Conservation (phyloP, 768 basidiomycete species). For the Tulasnella sp. region DNA sequence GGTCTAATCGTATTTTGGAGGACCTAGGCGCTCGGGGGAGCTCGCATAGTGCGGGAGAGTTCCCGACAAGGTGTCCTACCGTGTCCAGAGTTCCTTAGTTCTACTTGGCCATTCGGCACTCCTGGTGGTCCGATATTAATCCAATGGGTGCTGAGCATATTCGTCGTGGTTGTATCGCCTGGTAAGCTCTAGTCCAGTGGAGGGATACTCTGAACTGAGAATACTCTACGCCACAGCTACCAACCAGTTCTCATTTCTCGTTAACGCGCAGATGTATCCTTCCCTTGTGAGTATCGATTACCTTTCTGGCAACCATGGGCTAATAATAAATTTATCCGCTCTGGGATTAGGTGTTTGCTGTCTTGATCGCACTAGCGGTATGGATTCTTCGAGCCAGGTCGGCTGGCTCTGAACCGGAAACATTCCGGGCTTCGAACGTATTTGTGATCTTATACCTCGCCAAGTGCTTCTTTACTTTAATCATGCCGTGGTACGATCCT, state of each 20-base stretch:
- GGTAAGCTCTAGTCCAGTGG: neutral
- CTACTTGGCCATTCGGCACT: conserved; percentile 40
- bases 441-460: neutral
- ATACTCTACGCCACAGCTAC: conserved; percentile 24
- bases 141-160: conserved; percentile 31
- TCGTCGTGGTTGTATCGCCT: conserved; percentile 35
- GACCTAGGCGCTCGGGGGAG: conserved; percentile 31
- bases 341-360: conserved; percentile 22
- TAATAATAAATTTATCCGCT: too few relatives aligned
- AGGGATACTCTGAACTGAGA: too few relatives aligned
- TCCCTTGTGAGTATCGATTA: conserved; percentile 25
- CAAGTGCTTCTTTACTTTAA: conserved; percentile 20
- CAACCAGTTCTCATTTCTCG: conserved; percentile 26
- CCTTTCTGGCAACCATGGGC: too few relatives aligned
- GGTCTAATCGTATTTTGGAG: neutral
- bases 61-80: conserved; percentile 45
- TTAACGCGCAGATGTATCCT: conserved; percentile 35
- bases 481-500: conserved; percentile 22
- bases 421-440: neutral
- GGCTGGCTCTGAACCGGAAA: too few relatives aligned
- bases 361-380: conserved; percentile 21
- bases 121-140: conserved; percentile 36
- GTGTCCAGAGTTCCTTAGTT: conserved; percentile 38
- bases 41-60: conserved; percentile 41
- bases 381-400: conserved; percentile 20